phyloP scores from a whole-genome alignment of 495 filamentous ascomycete genomes.

The Copromyces sp. region DNA sequence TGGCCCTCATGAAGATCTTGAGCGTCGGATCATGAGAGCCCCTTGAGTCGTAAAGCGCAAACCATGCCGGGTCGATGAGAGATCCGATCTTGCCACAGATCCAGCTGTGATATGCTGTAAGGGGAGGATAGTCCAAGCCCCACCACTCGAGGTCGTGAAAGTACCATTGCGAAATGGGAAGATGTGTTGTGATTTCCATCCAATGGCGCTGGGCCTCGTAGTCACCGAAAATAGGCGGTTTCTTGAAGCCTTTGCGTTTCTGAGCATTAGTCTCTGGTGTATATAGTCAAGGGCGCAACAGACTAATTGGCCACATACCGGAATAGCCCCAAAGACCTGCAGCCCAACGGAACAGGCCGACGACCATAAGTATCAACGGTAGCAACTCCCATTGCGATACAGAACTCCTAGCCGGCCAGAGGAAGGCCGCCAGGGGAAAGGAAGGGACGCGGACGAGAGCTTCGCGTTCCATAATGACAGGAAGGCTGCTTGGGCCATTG shows the following conservation, averaged over 20 bases:
- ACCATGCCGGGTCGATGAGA: slow-evolving; percentile 73
- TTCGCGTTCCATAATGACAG: slow-evolving; percentile 13
- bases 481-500: slow-evolving; percentile 4
- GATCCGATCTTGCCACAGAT: slow-evolving; percentile 76
- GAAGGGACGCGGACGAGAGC: slow-evolving; percentile 35
- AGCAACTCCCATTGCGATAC: slow-evolving; percentile 90
- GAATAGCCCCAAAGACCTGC: slow-evolving; percentile 91
- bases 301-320: slow-evolving; percentile 40
- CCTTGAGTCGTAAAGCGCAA: slow-evolving; percentile 75
- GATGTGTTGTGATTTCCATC: slow-evolving; percentile 90
- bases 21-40: slow-evolving; percentile 66
- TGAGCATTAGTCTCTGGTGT: background rate
- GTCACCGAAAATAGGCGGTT: slow-evolving; percentile 88
- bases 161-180: slow-evolving; percentile 93
- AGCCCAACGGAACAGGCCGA: slow-evolving; percentile 88
- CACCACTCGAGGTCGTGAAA: slow-evolving; percentile 94
- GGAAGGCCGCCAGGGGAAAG: slow-evolving; percentile 82
- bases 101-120: slow-evolving; percentile 98
- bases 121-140: slow-evolving; percentile 93
- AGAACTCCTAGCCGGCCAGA: slow-evolving; percentile 78
- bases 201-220: slow-evolving; percentile 97
- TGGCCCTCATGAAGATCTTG: slow-evolving; percentile 92
- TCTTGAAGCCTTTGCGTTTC: slow-evolving; percentile 50
- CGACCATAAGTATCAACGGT: slow-evolving; percentile 77
- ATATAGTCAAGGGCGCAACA: background rate